Evolutionary conservation across 441 rosid species (phyloP), one percentile per base, ranked within the genome.

Genomic region (Gossypium lobatum): DNA sequence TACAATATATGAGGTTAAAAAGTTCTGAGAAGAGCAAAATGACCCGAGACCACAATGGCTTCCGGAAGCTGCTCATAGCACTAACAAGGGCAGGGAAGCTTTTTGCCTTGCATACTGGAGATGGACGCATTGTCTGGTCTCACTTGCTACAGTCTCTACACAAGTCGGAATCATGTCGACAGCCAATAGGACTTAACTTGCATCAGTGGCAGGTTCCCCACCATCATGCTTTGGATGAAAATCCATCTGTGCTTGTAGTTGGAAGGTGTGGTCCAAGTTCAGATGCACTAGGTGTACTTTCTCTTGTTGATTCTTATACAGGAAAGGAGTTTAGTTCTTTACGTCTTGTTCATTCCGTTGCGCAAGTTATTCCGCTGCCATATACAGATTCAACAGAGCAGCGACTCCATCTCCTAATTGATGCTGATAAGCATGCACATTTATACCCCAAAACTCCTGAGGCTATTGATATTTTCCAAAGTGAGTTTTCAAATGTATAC

Each of bases 31-130:
- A 88, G 86, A 93, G 88, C 91, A 96, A 96, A 86, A 80, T 93
- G 86, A 96, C 95, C 45, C 83, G 99, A 81, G 99, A 96, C 86
- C 99, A 90, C 83, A 96, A 96, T 82, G 98, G 99, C 80, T 96
- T 96, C 59, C 87, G 99, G 66, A 96, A 93, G 86, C 75, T 96
- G 79, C 88, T 96, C 21, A 85, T 93, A 74, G 97, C 88, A 25
- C 95, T 92, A 69, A 96, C 97, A 25, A 89, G 85, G 71, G 88
- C 97, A 73, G 93, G 98, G 71, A 93, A 96, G 82, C 73, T 96
- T 68, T 91, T 88, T 83, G 96, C 98, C 62, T 86, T 96, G 80
- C 99, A 96, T 85, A 93, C 95, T 76, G 99, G 99, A 83, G 97
- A 94, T 84, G 99, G 99, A 79, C 85, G 84, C 52, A 74, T 92